A percentile compares a stretch with the other conserved stretches of the same genome.
Conservation (phyloP, 1,284 basidiomycete genomes). For the Peniophora sp. region DNA sequence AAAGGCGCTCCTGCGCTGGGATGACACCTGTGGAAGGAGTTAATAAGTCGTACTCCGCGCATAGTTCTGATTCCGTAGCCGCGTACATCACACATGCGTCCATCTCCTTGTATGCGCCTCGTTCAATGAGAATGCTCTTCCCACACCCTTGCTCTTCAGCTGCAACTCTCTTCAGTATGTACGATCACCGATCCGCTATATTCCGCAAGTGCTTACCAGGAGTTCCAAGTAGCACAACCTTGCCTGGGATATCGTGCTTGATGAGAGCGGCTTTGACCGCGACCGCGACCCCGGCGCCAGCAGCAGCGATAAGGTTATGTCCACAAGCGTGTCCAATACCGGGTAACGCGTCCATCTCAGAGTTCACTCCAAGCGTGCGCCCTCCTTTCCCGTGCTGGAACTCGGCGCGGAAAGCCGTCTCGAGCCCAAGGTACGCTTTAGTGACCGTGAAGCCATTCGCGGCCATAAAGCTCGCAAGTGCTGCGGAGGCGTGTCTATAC, state of each 20-base stretch:
- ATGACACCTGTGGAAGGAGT: slow-evolving; percentile 48
- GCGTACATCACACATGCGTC: slow-evolving; percentile 72
- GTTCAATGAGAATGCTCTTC: slow-evolving; percentile 68
- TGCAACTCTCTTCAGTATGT: slow-evolving; percentile 3
- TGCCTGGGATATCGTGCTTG: slow-evolving; percentile 60
- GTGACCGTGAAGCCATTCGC: slow-evolving; percentile 57
- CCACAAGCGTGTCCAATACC: slow-evolving; percentile 75
- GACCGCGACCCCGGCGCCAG: slow-evolving; percentile 71
- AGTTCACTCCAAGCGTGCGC: slow-evolving; percentile 64
- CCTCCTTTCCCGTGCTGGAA: slow-evolving; percentile 55
- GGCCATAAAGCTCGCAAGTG: slow-evolving; percentile 47
- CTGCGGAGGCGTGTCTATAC: slow-evolving; percentile 44
- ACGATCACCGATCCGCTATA: too few relatives aligned
- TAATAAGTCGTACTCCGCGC: slow-evolving; percentile 1
- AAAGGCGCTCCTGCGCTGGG: slow-evolving; percentile 46
- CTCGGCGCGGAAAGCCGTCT: slow-evolving; percentile 74
- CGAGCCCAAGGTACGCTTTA: slow-evolving; percentile 45
- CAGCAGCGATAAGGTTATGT: slow-evolving; percentile 81
- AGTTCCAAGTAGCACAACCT: slow-evolving; percentile 75
- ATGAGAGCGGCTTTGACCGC: slow-evolving; percentile 62
- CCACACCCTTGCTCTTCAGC: slow-evolving; percentile 81
- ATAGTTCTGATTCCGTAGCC: neutral
- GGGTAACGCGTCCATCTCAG: slow-evolving; percentile 63
- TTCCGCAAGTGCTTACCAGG: slow-evolving; percentile 43
- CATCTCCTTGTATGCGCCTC: slow-evolving; percentile 73